Evolutionary conservation across 2,329 filamentous ascomycete species (phyloP), one percentile per base, ranked within the genome.

Genomic region (Raffaelea albimanens): DNA sequence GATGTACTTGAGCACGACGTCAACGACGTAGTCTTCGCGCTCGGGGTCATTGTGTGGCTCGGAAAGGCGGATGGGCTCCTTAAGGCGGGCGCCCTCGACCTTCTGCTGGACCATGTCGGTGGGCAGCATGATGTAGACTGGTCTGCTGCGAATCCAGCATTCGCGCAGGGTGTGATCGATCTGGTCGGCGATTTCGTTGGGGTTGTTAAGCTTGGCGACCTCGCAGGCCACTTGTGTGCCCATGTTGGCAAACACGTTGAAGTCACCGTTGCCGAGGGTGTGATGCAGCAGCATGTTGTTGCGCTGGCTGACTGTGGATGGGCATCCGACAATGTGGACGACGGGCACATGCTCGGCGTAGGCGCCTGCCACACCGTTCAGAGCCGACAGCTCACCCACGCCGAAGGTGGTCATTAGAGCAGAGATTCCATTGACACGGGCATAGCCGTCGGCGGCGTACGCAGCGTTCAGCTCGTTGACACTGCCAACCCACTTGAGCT

Each of bases 101-200:
- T 90, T 86, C 61, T 80, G 77, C 55, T 80, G 69, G 10, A 86
- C 80, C 73, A 93, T 85, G 60, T 95, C 87, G 16, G 85, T 87
- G 2, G 89, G 87, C 9, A 95, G 70, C 60, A 83, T 83, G 56
- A 95, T 81, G 65, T 95, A 95, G 44, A 94, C 85, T 3, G 89
- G 89, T 19, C 85, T 76, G 51, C 82, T 87, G 48, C 77, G 72
- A 40, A 87, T 65, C 68, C 78, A 87, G 62, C 87, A 93, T 64
- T 88, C 75, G 29, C 77, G 76, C 23, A 95, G 73, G 3, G 84
- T 80, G 57, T 86, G 75, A 61, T 95, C 89, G 56, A 95, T 90
- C 58, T 88, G 78, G 14, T 72, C 69, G 10, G 87, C 82, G 39
- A 85, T 85, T 54, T 86, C 82, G 50, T 73, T 65, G 1, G 83